Evolutionary conservation across 768 basidiomycete genomes (phyloP).

Genomic region (Crassisporium funariophilum): DNA sequence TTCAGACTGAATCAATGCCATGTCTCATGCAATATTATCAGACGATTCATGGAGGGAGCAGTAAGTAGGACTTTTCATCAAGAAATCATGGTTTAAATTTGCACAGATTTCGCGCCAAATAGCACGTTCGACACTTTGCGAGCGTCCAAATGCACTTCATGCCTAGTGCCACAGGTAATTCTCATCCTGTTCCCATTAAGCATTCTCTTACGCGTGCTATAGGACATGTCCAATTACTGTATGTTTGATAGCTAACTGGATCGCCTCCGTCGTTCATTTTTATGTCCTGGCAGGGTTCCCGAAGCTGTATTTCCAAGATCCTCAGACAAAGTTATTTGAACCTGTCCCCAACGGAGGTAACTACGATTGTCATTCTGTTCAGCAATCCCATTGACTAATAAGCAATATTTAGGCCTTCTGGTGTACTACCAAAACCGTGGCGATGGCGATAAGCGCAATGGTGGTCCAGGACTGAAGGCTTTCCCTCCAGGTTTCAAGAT

Average conservation of each 20-base stretch:
- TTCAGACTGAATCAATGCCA: neutral
- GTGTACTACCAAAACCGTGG: slow-evolving; percentile 48
- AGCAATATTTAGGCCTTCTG: slow-evolving; percentile 32
- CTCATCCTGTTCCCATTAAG: neutral
- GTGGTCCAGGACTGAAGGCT: slow-evolving; percentile 41
- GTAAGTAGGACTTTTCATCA: too few species aligned
- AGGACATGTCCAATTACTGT: slow-evolving; percentile 47
- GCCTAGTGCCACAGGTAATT: slow-evolving; percentile 34
- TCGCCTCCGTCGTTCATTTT: neutral
- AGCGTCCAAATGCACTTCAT: slow-evolving; percentile 39
- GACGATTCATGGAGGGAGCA: slow-evolving; percentile 42
- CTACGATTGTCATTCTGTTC: neutral
- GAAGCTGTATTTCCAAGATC: slow-evolving; percentile 44
- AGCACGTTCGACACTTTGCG: slow-evolving; percentile 37
- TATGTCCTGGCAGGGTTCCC: slow-evolving; percentile 38
- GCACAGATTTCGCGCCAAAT: slow-evolving; percentile 36
- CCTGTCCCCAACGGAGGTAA: slow-evolving; percentile 40
- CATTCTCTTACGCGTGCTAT: neutral
- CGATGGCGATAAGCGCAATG: slow-evolving; percentile 36
- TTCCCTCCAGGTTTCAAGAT: slow-evolving; percentile 47
- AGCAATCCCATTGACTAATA: neutral
- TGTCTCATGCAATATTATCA: slow-evolving; percentile 13
- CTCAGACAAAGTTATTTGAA: slow-evolving; percentile 36
- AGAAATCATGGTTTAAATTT: neutral
- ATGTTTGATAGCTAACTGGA: too few species aligned